These are phyloP conservation scores for Raddia distichophylla DNA, from an alignment of 176 grass and related monocot species.

Conservation along the genomic window DNA sequence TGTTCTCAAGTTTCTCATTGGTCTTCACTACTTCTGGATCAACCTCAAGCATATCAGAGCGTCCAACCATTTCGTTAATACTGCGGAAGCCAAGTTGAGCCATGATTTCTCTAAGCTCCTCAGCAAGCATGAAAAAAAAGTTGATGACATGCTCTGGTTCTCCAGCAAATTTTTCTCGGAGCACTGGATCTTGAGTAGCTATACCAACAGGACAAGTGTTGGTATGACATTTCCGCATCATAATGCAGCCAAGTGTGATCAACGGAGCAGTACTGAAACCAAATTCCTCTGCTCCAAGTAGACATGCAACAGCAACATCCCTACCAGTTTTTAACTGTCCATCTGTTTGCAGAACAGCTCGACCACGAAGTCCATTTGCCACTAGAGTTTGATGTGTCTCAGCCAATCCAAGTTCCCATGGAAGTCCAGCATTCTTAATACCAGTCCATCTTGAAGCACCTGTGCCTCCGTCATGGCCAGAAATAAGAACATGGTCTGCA, in stretches of 20 bases:
- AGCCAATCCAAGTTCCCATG: constrained; percentile 98
- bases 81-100: constrained; percentile 72
- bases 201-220: constrained; percentile 99
- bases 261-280: constrained; percentile 98
- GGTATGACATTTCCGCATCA: constrained; percentile 98
- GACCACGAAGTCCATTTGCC: constrained; percentile 88
- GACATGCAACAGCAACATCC: constrained; percentile 94
- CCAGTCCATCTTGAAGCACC: constrained; percentile 98
- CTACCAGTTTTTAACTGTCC: constrained; percentile 97
- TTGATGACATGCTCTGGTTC: constrained; percentile 99
- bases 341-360: constrained; percentile 93
- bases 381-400: constrained; percentile 99
- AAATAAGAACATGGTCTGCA: constrained; percentile 95
- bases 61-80: constrained; percentile 93
- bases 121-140: constrained; percentile 99
- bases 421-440: constrained; percentile 99
- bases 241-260: constrained; percentile 97
- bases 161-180: constrained; percentile 94
- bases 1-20: constrained; percentile 95
- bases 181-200: constrained; percentile 96
- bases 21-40: constrained; percentile 83
- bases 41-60: constrained; percentile 92
- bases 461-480: constrained; percentile 95
- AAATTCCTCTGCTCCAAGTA: constrained; percentile 98
- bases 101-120: constrained; percentile 98